Conservation (phyloP, 2,329 filamentous ascomycete genomes). For the Tolypocladium ovalisporum region DNA sequence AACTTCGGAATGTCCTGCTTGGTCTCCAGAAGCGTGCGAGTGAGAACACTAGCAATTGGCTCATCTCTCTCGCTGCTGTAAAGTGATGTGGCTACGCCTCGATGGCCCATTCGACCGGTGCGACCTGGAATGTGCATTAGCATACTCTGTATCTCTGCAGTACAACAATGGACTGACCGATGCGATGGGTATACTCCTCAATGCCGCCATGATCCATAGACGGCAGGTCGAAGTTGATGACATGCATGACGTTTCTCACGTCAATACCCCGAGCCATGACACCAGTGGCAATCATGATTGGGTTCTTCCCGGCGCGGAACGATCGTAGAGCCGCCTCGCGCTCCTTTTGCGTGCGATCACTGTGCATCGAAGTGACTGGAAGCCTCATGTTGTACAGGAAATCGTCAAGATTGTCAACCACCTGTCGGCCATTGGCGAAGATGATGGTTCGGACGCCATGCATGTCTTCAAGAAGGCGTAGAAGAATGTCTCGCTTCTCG, state of each 20-base stretch:
- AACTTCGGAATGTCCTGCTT: conserved; percentile 76
- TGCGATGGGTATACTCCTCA: conserved; percentile 87
- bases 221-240: conserved; percentile 90
- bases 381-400: conserved; percentile 70
- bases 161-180: conserved; percentile 47
- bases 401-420: conserved; percentile 78
- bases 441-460: conserved; percentile 72
- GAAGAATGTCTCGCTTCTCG: conserved; percentile 59
- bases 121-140: conserved; percentile 46
- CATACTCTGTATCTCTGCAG: neutral
- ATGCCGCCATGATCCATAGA: conserved; percentile 69
- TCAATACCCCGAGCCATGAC: conserved; percentile 84
- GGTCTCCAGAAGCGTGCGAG: conserved; percentile 73
- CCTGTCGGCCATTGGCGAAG: conserved; percentile 75
- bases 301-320: conserved; percentile 64
- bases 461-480: conserved; percentile 60
- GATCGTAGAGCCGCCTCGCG: conserved; percentile 84
- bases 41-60: conserved; percentile 60
- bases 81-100: conserved; percentile 79
- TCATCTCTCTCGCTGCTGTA: conserved; percentile 65
- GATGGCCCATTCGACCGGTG: conserved; percentile 85
- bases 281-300: conserved; percentile 78
- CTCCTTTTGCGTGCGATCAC: conserved; percentile 78
- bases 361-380: conserved; percentile 81
- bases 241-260: conserved; percentile 74